Percentiles rank a stretch among this genome's conserved stretches.
These are phyloP conservation scores for Saitozyma sp. DNA, from an alignment of 768 basidiomycete species.

Conservation along the genomic window DNA sequence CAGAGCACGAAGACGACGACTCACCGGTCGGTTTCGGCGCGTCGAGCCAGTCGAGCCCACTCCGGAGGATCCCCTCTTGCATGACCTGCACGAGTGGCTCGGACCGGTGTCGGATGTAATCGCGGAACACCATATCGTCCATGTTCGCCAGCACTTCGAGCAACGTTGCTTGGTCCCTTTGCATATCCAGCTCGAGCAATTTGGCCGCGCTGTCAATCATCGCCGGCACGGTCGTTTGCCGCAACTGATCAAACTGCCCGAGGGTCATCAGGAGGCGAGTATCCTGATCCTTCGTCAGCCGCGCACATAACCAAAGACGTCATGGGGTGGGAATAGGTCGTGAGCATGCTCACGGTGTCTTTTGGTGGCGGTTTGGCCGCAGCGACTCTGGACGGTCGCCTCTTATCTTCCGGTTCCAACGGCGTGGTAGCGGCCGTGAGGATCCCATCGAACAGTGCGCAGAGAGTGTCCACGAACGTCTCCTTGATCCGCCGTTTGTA, in stretches of 20 bases:
- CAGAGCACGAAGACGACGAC: slow-evolving; percentile 22
- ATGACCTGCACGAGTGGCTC: slow-evolving; percentile 67
- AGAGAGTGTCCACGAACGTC: slow-evolving; percentile 42
- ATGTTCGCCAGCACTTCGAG: slow-evolving; percentile 76
- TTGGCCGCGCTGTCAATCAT: slow-evolving; percentile 79
- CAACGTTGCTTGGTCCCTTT: slow-evolving; percentile 74
- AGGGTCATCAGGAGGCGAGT: slow-evolving; percentile 81
- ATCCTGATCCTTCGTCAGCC: slow-evolving; percentile 59
- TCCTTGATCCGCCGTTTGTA: slow-evolving; percentile 40
- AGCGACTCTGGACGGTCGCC: slow-evolving; percentile 41
- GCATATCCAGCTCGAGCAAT: slow-evolving; percentile 69
- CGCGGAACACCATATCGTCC: slow-evolving; percentile 84
- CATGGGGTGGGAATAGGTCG: too few species aligned
- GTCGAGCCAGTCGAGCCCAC: slow-evolving; percentile 88
- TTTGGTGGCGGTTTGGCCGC: slow-evolving; percentile 54
- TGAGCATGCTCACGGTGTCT: slow-evolving; percentile 25
- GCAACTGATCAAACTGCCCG: slow-evolving; percentile 80
- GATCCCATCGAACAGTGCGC: slow-evolving; percentile 37
- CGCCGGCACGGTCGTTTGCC: slow-evolving; percentile 67
- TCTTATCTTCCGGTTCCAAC: slow-evolving; percentile 1
- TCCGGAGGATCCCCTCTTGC: slow-evolving; percentile 74
- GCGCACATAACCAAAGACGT: not conserved
- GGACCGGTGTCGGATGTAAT: slow-evolving; percentile 81
- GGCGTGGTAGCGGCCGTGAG: slow-evolving; percentile 22
- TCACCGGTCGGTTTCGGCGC: slow-evolving; percentile 86